Percentiles rank a stretch among this genome's conserved stretches.
Evolutionary conservation across 371 early-diverging fungal species (phyloP).

Genomic region (Choanephora cucurbitarum): DNA sequence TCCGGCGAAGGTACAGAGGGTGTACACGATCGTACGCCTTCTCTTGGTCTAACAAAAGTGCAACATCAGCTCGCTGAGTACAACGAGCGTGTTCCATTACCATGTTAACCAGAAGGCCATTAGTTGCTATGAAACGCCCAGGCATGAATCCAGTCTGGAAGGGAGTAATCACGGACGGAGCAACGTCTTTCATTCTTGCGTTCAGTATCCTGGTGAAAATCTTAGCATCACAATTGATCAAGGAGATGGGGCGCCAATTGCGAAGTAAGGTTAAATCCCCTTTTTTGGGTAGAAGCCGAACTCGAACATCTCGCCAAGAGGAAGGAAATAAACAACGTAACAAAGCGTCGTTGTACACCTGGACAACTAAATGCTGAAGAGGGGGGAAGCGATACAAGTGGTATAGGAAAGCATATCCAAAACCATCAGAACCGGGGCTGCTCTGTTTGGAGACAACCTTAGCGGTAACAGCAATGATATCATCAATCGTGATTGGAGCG

Average conservation of each 20-base stretch:
- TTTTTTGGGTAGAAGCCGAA: slow-evolving; percentile 14
- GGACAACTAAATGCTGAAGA: slow-evolving; percentile 7
- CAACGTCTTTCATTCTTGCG: neutral
- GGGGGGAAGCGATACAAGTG: neutral
- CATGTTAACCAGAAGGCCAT: slow-evolving; percentile 1
- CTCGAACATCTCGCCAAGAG: slow-evolving; percentile 6
- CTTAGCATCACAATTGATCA: slow-evolving; percentile 16
- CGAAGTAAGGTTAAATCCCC: slow-evolving; percentile 8
- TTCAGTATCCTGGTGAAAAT: slow-evolving; percentile 13
- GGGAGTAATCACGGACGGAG: neutral
- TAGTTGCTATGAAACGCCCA: slow-evolving; percentile 12
- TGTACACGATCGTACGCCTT: slow-evolving; percentile 25
- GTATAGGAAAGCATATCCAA: neutral
- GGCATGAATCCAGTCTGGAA: slow-evolving; percentile 18
- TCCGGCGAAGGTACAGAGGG: slow-evolving; percentile 13
- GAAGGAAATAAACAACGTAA: neutral
- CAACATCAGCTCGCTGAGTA: neutral
- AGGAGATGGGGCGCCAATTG: slow-evolving; percentile 8
- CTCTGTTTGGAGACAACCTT: neutral
- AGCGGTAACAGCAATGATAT: no score
- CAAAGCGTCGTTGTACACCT: slow-evolving; percentile 11
- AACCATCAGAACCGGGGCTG: neutral
- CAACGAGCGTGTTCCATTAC: slow-evolving; percentile 3
- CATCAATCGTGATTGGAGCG: no score
- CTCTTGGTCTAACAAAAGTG: slow-evolving; percentile 14